These are phyloP conservation scores for Vachellia pachyceras DNA, from an alignment of 306 rosid genomes.

Conservation along the genomic window DNA sequence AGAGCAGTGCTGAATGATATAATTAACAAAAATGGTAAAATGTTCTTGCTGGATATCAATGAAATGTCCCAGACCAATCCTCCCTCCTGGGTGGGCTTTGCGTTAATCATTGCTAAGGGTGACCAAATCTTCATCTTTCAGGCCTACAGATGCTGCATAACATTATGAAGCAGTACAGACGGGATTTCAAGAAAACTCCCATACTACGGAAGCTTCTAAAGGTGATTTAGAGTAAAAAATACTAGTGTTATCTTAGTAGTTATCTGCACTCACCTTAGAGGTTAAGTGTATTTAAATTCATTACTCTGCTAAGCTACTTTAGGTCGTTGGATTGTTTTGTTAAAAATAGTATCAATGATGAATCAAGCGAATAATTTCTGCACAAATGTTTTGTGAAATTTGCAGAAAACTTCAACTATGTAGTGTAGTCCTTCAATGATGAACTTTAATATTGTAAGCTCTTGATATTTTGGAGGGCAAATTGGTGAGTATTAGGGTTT, in stretches of 20 bases:
- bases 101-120: slow-evolving; percentile 25
- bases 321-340: slow-evolving; percentile 8
- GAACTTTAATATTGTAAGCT: slow-evolving; percentile 8
- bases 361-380: not conserved
- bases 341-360: not conserved
- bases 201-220: slow-evolving; percentile 97
- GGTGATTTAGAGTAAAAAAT: slow-evolving; percentile 53
- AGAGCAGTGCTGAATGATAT: slow-evolving; percentile 85
- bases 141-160: slow-evolving; percentile 98
- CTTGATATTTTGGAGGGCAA: slow-evolving; percentile 10
- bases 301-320: slow-evolving; percentile 29
- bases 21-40: slow-evolving; percentile 86
- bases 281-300: slow-evolving; percentile 19
- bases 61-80: not conserved
- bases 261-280: slow-evolving; percentile 28
- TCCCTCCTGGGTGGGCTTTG: not conserved
- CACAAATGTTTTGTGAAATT: not conserved
- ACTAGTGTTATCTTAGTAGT: slow-evolving; percentile 19
- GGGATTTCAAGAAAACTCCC: slow-evolving; percentile 95
- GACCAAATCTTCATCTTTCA: slow-evolving; percentile 46
- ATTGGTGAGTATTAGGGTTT: not conserved
- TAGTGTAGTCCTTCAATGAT: slow-evolving; percentile 14
- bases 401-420: not conserved
- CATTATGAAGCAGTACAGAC: slow-evolving; percentile 85
- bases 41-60: slow-evolving; percentile 20